Conservation (phyloP, 768 basidiomycete species). For the Termitomyces sp. region DNA sequence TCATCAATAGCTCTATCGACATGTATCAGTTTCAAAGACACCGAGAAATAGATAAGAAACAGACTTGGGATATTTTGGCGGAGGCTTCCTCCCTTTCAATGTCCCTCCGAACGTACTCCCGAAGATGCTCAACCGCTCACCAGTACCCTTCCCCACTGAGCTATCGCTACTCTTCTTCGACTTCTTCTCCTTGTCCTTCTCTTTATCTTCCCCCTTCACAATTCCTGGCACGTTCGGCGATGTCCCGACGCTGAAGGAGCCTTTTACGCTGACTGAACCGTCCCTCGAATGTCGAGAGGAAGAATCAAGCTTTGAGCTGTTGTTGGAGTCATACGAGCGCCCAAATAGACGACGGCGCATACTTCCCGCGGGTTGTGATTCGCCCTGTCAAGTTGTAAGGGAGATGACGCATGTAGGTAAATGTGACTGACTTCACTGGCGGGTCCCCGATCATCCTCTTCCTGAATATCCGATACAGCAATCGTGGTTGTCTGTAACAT, state of each 20-base stretch:
- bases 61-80: constrained; percentile 66
- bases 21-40: not conserved
- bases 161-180: constrained; percentile 33
- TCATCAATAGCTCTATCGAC: constrained; percentile 26
- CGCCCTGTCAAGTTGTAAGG: constrained; percentile 40
- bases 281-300: constrained; percentile 20
- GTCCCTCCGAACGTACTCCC: constrained; percentile 58
- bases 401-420: not conserved
- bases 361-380: constrained; percentile 35
- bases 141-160: constrained; percentile 38
- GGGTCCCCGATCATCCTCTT: constrained; percentile 46
- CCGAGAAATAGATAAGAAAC: constrained; percentile 22
- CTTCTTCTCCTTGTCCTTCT: constrained; percentile 16
- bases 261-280: constrained; percentile 9
- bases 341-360: constrained; percentile 58
- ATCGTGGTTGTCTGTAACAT: constrained; percentile 42
- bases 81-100: constrained; percentile 72
- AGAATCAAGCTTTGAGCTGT: constrained; percentile 20
- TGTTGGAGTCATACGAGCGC: constrained; percentile 45
- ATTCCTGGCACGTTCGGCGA: constrained; percentile 20
- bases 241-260: constrained; percentile 12
- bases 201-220: constrained; percentile 6
- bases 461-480: constrained; percentile 26
- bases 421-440: constrained; percentile 62
- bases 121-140: constrained; percentile 80